These are phyloP conservation scores for sorghum (Sorghum bicolor) DNA, from an alignment of 176 grass and related monocot species.

Conservation along the genomic window DNA sequence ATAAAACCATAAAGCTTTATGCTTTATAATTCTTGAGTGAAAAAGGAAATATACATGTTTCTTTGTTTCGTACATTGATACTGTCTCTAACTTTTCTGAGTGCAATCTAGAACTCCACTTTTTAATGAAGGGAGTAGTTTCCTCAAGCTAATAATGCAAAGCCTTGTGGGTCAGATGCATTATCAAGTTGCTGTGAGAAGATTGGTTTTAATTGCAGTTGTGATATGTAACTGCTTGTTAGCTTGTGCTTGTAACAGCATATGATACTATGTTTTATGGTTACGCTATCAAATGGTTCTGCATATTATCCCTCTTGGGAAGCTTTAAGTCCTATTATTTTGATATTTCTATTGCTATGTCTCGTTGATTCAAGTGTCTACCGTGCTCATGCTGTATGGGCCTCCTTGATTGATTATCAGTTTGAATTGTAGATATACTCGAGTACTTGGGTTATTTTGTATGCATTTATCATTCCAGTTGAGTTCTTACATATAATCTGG, in stretches of 20 bases:
- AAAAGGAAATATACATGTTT: not conserved
- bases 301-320: not conserved
- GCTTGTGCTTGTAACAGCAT: not conserved
- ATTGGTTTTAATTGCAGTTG: not conserved
- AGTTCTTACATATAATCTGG: not conserved
- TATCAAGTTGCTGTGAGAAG: not conserved
- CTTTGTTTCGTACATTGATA: not conserved
- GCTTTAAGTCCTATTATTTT: not conserved
- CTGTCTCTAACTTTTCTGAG: not conserved
- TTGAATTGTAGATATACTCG: not conserved
- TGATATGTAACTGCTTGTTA: not conserved
- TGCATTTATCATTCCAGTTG: not conserved
- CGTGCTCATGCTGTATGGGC: not conserved
- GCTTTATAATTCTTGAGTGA: not conserved
- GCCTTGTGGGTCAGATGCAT: not conserved
- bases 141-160: not conserved
- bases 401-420: not conserved
- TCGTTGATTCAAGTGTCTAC: conserved; percentile 15
- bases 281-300: not conserved
- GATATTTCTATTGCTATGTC: not conserved
- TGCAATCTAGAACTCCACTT: not conserved
- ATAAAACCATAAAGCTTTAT: conserved; percentile 5
- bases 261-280: not conserved
- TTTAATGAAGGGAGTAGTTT: not conserved
- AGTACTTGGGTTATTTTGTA: not conserved